Evolutionary conservation across 805 yeast species (phyloP).

Genomic region (Cyberlindnera petersonii): DNA sequence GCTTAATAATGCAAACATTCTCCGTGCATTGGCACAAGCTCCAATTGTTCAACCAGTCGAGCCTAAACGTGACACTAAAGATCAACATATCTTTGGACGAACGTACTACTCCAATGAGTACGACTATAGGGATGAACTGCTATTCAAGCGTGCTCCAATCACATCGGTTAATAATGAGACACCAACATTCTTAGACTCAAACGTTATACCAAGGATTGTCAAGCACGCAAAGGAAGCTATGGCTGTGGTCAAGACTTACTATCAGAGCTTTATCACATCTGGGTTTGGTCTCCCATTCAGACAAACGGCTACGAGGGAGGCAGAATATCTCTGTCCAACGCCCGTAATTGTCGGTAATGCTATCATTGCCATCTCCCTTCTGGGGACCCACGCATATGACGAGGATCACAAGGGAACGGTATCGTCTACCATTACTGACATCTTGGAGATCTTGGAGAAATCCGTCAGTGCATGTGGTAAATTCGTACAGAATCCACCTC

Average conservation of each 20-base stretch:
- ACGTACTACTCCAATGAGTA: conserved; percentile 24
- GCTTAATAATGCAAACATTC: conserved; percentile 42
- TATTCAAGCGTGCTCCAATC: conserved; percentile 10
- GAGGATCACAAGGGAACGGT: conserved; percentile 60
- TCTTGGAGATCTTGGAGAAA: conserved; percentile 54
- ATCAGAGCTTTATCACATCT: conserved; percentile 22
- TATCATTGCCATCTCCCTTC: conserved; percentile 54
- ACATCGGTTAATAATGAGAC: conserved; percentile 1
- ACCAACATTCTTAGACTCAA: conserved; percentile 20
- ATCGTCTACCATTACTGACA: conserved; percentile 52
- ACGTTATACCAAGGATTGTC: conserved; percentile 14
- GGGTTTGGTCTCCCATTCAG: conserved; percentile 30
- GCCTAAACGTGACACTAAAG: conserved; percentile 19
- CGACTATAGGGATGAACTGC: conserved; percentile 14
- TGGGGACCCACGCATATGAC: conserved; percentile 55
- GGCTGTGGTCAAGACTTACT: conserved; percentile 12
- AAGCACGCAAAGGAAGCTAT: conserved; percentile 9
- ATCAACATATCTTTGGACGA: conserved; percentile 33
- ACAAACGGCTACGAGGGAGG: conserved; percentile 37
- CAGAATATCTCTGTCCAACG: conserved; percentile 57
- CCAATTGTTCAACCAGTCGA: conserved; percentile 22
- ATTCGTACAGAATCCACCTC: conserved; percentile 37
- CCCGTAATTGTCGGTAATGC: conserved; percentile 66
- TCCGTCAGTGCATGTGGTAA: conserved; percentile 53
- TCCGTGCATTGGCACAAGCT: conserved; percentile 13